Percentiles rank a stretch among this genome's conserved stretches.
These are phyloP conservation scores for Rhytidiadelphus loreus DNA, from an alignment of 225 moss, liverwort and hornwort genomes.

Conservation along the genomic window DNA sequence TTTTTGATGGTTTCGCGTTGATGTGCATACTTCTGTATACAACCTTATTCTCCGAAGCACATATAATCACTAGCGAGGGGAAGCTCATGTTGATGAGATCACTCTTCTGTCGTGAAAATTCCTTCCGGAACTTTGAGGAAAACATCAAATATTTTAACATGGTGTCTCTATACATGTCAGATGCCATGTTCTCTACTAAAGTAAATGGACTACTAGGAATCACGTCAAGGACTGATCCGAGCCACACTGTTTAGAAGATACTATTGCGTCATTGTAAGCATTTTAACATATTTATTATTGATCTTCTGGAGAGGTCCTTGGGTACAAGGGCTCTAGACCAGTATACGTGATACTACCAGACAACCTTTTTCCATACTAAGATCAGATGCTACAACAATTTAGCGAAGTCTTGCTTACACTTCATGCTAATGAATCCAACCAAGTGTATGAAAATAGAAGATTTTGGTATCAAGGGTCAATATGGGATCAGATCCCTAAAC, in stretches of 20 bases:
- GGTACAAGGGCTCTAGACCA: not conserved
- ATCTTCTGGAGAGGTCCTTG: not conserved
- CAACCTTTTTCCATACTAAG: not conserved
- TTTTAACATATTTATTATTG: not conserved
- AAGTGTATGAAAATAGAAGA: not conserved
- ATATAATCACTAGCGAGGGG: not conserved
- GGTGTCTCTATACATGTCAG: not conserved
- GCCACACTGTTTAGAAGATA: not conserved
- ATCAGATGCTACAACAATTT: too few relatives aligned
- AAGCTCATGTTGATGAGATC: not conserved
- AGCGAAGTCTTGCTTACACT: not conserved
- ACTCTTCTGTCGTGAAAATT: not conserved
- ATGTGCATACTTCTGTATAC: not conserved
- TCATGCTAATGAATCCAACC: not conserved
- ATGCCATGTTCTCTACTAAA: not conserved
- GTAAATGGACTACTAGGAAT: not conserved
- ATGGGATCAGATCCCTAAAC: not conserved
- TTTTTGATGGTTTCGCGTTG: not conserved
- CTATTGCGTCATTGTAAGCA: not conserved
- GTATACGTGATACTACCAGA: too few relatives aligned
- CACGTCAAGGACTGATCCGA: not conserved
- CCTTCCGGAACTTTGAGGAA: not conserved
- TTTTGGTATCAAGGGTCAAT: not conserved
- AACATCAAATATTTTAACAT: not conserved
- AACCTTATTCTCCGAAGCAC: not conserved